Evolutionary conservation across 2,329 filamentous ascomycete genomes (phyloP), one percentile per base, ranked within the genome.

Genomic region (Colletotrichum filicis): DNA sequence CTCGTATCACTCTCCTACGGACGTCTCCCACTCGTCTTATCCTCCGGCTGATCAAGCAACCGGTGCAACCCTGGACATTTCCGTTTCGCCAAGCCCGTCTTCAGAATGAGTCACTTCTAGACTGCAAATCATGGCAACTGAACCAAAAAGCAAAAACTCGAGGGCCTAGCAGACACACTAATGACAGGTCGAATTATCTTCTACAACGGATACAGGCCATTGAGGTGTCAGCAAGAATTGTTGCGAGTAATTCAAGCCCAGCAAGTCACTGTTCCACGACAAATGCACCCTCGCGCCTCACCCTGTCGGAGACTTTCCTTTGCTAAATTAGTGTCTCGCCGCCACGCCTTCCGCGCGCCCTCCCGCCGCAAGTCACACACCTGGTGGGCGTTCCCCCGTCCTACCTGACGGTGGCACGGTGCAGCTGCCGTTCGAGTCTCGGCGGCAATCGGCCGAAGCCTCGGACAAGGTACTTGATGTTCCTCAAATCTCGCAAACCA

Each of bases 321-420:
- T 37, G 26, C 42, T 19, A 57, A 67, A 42, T 63, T 46, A 42
- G 35, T 22, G 26, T 28, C 19, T 24, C 37, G 35, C 35, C 24
- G 56, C 63, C 63, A 49, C 49, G 58, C 68, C 65, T 68, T 66
- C 66, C 58, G 65, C 58, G 28, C 52, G 37, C 64, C 26, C 24
- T 64, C 42, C 69, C 69, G 69, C 59, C 42, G 59, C 59, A 68
- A 59, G 66, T 64, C 66, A 64, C 42, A 52, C 66, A 49, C 19
- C 19, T 49, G 42, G 19, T 49, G 42, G 42, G 19, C 19, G 19
- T 49, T 42, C 19, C 42, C 42, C 42, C 42, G 42, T 49, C 42
- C 19, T n/a, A 49, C 42, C 42, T 49, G 42, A 49, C 19, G 19
- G 37, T 42, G 59, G 37, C 30, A 22, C 30, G 19, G 22, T 59